A percentile compares a stretch with the other conserved stretches of the same genome.
Conservation (phyloP, 108 stramenopile species). For the Parietichytrium sp. region DNA sequence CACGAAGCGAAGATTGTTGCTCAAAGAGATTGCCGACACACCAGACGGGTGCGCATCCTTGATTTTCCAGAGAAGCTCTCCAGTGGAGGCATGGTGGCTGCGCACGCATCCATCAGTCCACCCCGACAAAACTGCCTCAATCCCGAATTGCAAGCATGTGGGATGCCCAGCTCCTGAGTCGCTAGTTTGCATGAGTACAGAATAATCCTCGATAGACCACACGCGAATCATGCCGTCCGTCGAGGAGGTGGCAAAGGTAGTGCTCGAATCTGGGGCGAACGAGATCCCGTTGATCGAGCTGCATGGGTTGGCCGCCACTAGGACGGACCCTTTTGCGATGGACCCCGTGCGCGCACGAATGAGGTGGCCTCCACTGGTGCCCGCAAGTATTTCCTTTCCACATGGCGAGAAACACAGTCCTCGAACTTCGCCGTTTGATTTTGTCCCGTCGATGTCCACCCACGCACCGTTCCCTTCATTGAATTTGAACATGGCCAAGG, state of each 20-base stretch:
- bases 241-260: constrained; percentile 62
- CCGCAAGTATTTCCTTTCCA: neutral
- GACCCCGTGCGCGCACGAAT: constrained; percentile 47
- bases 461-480: neutral
- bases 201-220: constrained; percentile 59
- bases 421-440: neutral
- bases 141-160: neutral
- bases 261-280: constrained; percentile 49
- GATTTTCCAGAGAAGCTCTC: constrained; percentile 58
- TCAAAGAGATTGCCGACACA: constrained; percentile 55
- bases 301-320: neutral
- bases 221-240: constrained; percentile 55
- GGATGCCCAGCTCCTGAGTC: constrained; percentile 43
- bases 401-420: neutral
- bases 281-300: neutral
- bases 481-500: constrained; percentile 53
- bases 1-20: constrained; percentile 61
- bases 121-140: constrained; percentile 55
- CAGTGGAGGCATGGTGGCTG: constrained; percentile 57
- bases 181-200: constrained; percentile 41
- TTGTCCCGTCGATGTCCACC: neutral
- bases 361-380: constrained; percentile 46
- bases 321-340: neutral
- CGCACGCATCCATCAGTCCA: constrained; percentile 65
- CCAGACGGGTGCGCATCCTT: constrained; percentile 63